Conservation (phyloP, 306 rosid genomes). For the Canavalia gladiata region DNA sequence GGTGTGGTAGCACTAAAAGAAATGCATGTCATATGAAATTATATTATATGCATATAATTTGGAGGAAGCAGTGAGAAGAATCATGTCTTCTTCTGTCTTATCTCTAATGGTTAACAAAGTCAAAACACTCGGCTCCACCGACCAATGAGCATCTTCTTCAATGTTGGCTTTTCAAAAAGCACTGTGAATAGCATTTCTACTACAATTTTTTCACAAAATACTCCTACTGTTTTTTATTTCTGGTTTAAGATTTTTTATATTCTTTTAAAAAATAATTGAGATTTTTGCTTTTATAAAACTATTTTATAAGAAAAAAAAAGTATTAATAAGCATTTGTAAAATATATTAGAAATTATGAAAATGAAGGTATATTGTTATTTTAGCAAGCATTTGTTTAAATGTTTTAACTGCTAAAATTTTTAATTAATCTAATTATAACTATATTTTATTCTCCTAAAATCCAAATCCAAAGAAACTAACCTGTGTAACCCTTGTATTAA, state of each 20-base stretch:
- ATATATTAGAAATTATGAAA: no score
- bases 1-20: background rate
- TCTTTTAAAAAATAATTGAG: no score
- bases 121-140: slow-evolving; percentile 43
- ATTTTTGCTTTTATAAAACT: no score
- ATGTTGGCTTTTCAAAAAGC: slow-evolving; percentile 39
- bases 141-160: slow-evolving; percentile 29
- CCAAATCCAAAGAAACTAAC: background rate
- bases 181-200: background rate
- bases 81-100: slow-evolving; percentile 33
- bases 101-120: slow-evolving; percentile 28
- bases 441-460: no score
- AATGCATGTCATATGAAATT: slow-evolving; percentile 22
- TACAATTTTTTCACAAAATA: no score
- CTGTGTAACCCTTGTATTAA: background rate
- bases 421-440: background rate
- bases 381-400: no score
- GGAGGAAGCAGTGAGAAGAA: slow-evolving; percentile 3
- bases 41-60: background rate
- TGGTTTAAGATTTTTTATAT: no score
- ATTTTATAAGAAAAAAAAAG: no score
- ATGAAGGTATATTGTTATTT: no score
- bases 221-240: no score
- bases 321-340: no score
- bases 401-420: background rate